A percentile compares a stretch with the other conserved stretches of the same genome.
phyloP scores from a whole-genome alignment of 192 early-diverging fungal species.

The Coemansia sp. region DNA sequence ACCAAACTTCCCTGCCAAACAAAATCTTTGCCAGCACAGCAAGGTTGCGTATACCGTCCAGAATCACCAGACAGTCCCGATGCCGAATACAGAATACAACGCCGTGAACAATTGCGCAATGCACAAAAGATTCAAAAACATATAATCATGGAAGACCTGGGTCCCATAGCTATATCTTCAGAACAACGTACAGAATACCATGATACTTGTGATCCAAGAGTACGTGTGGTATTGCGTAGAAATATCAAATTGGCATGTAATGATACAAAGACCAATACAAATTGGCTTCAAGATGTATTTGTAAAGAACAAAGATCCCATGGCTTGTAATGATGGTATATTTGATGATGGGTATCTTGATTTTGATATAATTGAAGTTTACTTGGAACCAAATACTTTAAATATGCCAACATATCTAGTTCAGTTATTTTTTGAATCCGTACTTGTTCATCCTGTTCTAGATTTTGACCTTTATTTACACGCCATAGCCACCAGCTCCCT shows the following conservation, averaged over 20 bases:
- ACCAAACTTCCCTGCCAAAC: conserved; percentile 27
- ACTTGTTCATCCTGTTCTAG: conserved; percentile 35
- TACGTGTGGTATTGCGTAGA: conserved; percentile 29
- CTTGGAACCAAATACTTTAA: conserved; percentile 1
- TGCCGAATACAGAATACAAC: neutral
- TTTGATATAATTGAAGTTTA: conserved; percentile 35
- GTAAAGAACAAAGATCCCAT: neutral
- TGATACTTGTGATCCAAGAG: conserved; percentile 6
- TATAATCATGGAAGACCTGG: conserved; percentile 34
- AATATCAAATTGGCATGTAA: conserved; percentile 11
- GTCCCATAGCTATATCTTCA: conserved; percentile 14
- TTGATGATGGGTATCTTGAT: conserved; percentile 3
- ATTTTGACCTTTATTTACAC: conserved; percentile 46
- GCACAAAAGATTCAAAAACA: conserved; percentile 40
- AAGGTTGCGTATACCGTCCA: neutral
- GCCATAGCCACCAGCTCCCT: conserved; percentile 24
- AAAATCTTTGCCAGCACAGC: neutral
- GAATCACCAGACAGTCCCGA: conserved; percentile 3
- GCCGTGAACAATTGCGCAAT: conserved; percentile 22
- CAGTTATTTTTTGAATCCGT: conserved; percentile 38
- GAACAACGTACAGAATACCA: conserved; percentile 38
- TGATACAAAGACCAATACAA: conserved; percentile 2
- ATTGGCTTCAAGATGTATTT: conserved; percentile 13
- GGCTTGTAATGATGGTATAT: neutral
- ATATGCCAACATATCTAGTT: conserved; percentile 36